These are phyloP conservation scores for Nyssa sinensis DNA, from an alignment of 148 eudicot genomes.

Conservation along the genomic window DNA sequence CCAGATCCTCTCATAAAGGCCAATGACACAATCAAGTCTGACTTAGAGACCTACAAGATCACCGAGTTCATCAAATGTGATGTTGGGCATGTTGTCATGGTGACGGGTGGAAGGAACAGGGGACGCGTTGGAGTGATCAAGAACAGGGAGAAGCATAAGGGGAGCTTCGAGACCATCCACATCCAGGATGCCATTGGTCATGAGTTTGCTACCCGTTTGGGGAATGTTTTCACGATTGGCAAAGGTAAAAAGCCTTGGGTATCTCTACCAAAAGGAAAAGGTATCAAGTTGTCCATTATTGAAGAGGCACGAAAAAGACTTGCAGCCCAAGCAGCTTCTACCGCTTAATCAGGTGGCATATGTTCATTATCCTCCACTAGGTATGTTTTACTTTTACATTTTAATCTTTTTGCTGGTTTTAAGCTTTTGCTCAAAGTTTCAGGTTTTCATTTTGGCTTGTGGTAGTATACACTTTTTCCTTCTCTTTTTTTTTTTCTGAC, in stretches of 20 bases:
- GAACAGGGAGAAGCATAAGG: no score
- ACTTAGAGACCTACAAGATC: no score
- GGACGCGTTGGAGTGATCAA: no score
- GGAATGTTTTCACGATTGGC: conserved; percentile 51
- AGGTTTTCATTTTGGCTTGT: background rate
- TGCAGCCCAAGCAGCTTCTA: conserved; percentile 18
- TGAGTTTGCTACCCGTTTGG: conserved; percentile 67
- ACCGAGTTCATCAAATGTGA: conserved; percentile 54
- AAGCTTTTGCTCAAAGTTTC: background rate
- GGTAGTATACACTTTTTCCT: no score
- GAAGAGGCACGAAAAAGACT: conserved; percentile 51
- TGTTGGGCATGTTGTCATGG: conserved; percentile 52
- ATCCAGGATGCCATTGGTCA: conserved; percentile 55
- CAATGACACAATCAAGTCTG: no score
- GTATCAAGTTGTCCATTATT: conserved; percentile 55
- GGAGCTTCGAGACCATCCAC: conserved; percentile 65
- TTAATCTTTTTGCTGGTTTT: no score
- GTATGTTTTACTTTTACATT: background rate
- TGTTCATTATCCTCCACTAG: background rate
- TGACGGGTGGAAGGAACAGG: no score
- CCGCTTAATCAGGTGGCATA: conserved; percentile 4
- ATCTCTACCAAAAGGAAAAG: conserved; percentile 64
- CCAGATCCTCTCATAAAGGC: conserved; percentile 53
- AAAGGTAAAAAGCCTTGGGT: conserved; percentile 63
- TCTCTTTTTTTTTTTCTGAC: background rate